Evolutionary conservation across 164 flowering plant genomes (phyloP).

Genomic region (Dillenia suffruticosa): DNA sequence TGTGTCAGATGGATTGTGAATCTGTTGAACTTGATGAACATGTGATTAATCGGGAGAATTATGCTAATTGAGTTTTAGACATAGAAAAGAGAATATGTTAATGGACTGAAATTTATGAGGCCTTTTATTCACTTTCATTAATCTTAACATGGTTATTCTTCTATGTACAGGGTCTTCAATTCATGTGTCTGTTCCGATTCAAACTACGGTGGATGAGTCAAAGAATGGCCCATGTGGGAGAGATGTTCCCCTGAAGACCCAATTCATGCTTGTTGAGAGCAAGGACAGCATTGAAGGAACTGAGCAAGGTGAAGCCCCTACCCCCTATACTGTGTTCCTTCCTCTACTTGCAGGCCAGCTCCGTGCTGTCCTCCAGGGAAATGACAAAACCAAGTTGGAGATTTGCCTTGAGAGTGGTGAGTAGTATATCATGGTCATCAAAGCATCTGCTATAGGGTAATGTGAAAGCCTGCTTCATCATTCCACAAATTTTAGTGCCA

Average conservation of each 20-base stretch:
- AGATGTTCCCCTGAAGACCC: constrained; percentile 90
- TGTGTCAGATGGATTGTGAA: too few relatives aligned
- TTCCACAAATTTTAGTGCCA: neutral
- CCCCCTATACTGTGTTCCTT: constrained; percentile 77
- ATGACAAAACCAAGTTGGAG: constrained; percentile 74
- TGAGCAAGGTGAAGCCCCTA: constrained; percentile 37
- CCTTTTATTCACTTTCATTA: too few relatives aligned
- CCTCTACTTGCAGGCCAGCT: constrained; percentile 92
- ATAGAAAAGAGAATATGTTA: too few relatives aligned
- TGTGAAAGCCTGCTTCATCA: too few relatives aligned
- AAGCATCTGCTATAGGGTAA: constrained; percentile 11
- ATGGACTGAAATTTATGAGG: too few relatives aligned
- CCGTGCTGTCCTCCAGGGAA: constrained; percentile 92
- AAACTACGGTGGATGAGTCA: constrained; percentile 99
- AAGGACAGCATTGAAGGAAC: constrained; percentile 39
- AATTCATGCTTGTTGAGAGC: constrained; percentile 90
- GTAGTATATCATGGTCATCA: constrained; percentile 29
- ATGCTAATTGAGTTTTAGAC: too few relatives aligned
- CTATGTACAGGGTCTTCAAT: constrained; percentile 55
- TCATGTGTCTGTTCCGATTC: constrained; percentile 90
- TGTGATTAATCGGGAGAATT: too few relatives aligned
- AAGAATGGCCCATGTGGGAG: constrained; percentile 83
- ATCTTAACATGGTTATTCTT: too few relatives aligned
- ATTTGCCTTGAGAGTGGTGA: constrained; percentile 97
- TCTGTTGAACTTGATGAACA: too few relatives aligned